Conservation (phyloP, 1,284 basidiomycete species). For the Acaromyces ingoldii region DNA sequence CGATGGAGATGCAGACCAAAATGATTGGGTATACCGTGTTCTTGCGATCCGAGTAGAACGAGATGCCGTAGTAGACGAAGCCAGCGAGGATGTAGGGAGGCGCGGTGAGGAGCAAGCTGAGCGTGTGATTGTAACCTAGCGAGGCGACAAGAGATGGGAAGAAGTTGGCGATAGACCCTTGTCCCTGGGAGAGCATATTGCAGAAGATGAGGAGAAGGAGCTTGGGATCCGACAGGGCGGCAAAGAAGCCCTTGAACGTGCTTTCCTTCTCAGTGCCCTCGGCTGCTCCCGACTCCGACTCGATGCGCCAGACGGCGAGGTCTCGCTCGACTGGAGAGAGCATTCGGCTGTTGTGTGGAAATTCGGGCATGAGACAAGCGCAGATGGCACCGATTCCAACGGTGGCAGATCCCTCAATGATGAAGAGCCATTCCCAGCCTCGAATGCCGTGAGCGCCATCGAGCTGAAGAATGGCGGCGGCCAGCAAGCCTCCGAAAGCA, state of each 20-base stretch:
- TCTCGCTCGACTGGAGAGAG: slow-evolving; percentile 17
- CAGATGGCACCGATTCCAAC: slow-evolving; percentile 15
- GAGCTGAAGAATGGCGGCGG: slow-evolving; percentile 11
- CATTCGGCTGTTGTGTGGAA: slow-evolving; percentile 24
- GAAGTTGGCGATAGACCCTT: slow-evolving; percentile 28
- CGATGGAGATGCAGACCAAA: slow-evolving; percentile 11
- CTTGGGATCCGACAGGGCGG: slow-evolving; percentile 26
- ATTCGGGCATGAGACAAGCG: slow-evolving; percentile 25
- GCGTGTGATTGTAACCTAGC: slow-evolving; percentile 21
- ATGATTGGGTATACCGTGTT: slow-evolving; percentile 24
- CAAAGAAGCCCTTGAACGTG: slow-evolving; percentile 53
- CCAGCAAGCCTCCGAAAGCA: slow-evolving; percentile 18
- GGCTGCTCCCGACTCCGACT: slow-evolving; percentile 57
- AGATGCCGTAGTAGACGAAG: slow-evolving; percentile 25
- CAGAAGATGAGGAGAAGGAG: slow-evolving; percentile 18
- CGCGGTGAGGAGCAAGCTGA: slow-evolving; percentile 26
- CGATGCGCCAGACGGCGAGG: slow-evolving; percentile 25
- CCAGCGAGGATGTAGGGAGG: slow-evolving; percentile 33
- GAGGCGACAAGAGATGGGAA: slow-evolving; percentile 46
- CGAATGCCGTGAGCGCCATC: slow-evolving; percentile 14
- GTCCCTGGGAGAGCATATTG: slow-evolving; percentile 20
- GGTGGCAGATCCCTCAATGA: slow-evolving; percentile 28
- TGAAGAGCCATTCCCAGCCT: slow-evolving; percentile 42
- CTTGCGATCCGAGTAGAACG: slow-evolving; percentile 25
- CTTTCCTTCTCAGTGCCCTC: slow-evolving; percentile 53